These are phyloP conservation scores for Fusarium sp. DNA, from an alignment of 2,329 filamentous ascomycete genomes.

Conservation along the genomic window DNA sequence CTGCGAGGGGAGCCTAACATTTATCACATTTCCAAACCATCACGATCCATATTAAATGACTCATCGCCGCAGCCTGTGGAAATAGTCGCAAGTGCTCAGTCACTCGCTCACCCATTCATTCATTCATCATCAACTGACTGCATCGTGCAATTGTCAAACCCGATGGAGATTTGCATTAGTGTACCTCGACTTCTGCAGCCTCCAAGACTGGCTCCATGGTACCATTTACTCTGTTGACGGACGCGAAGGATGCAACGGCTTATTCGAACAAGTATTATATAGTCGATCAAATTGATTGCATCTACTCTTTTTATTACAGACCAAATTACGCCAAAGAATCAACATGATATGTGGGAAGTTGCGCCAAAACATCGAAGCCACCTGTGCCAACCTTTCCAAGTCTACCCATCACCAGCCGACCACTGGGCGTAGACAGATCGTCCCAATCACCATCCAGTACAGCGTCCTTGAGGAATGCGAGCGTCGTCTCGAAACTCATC, in stretches of 20 bases:
- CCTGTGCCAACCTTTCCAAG: constrained; percentile 88
- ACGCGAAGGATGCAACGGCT: neutral
- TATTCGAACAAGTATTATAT: constrained; percentile 4
- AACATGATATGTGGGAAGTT: constrained; percentile 62
- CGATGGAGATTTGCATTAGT: neutral
- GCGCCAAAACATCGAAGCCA: constrained; percentile 85
- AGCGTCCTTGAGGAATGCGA: constrained; percentile 92
- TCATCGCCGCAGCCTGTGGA: neutral
- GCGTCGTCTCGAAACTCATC: constrained; percentile 99
- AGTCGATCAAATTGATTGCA: constrained; percentile 25
- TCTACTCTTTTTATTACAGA: constrained; percentile 35
- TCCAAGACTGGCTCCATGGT: neutral
- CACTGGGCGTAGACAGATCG: constrained; percentile 84
- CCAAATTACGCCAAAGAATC: constrained; percentile 44
- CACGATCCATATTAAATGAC: neutral
- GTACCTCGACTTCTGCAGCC: neutral
- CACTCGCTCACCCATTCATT: neutral
- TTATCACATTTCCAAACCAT: neutral
- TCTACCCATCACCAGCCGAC: constrained; percentile 87
- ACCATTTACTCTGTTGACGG: neutral
- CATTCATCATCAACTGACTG: neutral
- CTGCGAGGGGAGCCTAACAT: neutral
- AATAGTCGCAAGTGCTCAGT: neutral
- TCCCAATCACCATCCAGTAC: constrained; percentile 92
- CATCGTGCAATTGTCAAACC: neutral